phyloP scores from a whole-genome alignment of 306 rosid genomes.

The Ormosia emarginata region DNA sequence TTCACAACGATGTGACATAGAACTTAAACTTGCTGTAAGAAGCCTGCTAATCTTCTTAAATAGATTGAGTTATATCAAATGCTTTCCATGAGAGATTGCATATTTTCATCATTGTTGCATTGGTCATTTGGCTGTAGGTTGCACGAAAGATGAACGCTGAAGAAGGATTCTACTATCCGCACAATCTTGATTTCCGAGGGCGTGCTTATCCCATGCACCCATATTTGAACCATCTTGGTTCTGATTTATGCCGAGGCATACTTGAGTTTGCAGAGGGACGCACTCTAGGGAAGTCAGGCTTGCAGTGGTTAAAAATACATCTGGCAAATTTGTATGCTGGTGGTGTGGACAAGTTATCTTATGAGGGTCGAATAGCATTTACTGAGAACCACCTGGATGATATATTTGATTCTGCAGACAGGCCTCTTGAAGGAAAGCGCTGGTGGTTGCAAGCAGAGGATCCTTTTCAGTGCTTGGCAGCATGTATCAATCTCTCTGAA shows the following conservation, averaged over 20 bases:
- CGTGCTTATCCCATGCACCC: slow-evolving; percentile 99
- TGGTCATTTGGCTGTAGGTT: slow-evolving; percentile 53
- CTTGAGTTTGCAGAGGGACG: slow-evolving; percentile 95
- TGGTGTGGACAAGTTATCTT: slow-evolving; percentile 81
- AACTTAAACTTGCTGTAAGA: slow-evolving; percentile 93
- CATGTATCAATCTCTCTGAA: slow-evolving; percentile 79
- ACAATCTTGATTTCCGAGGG: slow-evolving; percentile 95
- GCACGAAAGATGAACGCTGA: slow-evolving; percentile 96
- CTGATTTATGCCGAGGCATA: slow-evolving; percentile 93
- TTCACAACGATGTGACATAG: slow-evolving; percentile 87
- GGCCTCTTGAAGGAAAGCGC: slow-evolving; percentile 82
- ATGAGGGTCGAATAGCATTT: slow-evolving; percentile 66
- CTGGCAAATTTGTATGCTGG: slow-evolving; percentile 90
- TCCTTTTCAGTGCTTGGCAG: slow-evolving; percentile 93
- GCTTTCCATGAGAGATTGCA: neutral
- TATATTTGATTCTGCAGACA: slow-evolving; percentile 81
- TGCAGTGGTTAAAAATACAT: slow-evolving; percentile 94
- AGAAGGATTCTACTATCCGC: slow-evolving; percentile 95
- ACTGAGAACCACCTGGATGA: slow-evolving; percentile 69
- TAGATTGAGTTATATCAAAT: slow-evolving; percentile 10
- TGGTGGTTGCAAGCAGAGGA: slow-evolving; percentile 99
- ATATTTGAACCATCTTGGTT: slow-evolving; percentile 92
- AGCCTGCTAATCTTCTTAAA: slow-evolving; percentile 25
- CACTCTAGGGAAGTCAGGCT: slow-evolving; percentile 75
- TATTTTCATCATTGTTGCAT: slow-evolving; percentile 7